A percentile compares a stretch with the other conserved stretches of the same genome.
phyloP scores from a whole-genome alignment of 306 rosid genomes.

The Cucurbita moschata region DNA sequence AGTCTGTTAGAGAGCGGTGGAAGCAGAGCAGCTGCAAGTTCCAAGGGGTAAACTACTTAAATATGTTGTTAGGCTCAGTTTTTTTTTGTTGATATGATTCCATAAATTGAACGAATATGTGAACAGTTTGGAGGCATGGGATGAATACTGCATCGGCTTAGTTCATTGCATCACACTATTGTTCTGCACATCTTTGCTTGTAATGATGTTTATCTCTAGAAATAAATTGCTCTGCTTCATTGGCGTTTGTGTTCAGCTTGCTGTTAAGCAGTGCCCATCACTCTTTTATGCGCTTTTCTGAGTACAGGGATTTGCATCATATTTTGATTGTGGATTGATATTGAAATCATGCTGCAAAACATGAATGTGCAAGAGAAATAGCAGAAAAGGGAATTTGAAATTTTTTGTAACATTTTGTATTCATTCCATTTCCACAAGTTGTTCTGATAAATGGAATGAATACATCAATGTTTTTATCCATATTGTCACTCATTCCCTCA shows the following conservation, averaged over 20 bases:
- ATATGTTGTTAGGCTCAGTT: not conserved
- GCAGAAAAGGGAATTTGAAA: not conserved
- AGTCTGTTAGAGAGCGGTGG: slow-evolving; percentile 2
- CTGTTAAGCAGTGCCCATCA: not conserved
- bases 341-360: not conserved
- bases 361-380: not conserved
- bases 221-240: not conserved
- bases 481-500: too few relatives aligned
- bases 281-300: not conserved
- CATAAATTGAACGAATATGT: not conserved
- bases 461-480: too few relatives aligned
- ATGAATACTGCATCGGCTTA: not conserved
- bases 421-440: too few relatives aligned
- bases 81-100: not conserved
- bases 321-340: not conserved
- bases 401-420: too few relatives aligned
- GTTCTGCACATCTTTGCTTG: not conserved
- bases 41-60: not conserved
- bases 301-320: not conserved
- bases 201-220: not conserved
- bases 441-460: too few relatives aligned
- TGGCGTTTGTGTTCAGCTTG: not conserved
- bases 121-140: not conserved
- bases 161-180: not conserved
- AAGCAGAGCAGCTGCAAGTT: not conserved